These are phyloP conservation scores for Russula sp. DNA, from an alignment of 768 basidiomycete genomes.

Conservation along the genomic window DNA sequence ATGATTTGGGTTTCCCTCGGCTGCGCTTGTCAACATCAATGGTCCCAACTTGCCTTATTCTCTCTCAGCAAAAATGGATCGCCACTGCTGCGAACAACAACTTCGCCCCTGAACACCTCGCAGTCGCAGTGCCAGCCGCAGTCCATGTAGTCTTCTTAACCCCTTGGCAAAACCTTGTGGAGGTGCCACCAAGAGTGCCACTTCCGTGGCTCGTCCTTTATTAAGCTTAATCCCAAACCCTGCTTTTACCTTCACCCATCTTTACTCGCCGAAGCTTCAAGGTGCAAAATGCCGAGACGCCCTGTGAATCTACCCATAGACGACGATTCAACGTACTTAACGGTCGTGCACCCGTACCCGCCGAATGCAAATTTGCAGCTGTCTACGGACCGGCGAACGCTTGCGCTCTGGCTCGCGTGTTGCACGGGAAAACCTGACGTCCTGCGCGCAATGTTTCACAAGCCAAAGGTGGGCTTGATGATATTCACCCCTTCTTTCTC, in stretches of 20 bases:
- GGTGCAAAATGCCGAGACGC: background rate
- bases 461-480: conserved; percentile 41
- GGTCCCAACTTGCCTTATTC: too few species aligned
- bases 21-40: too few species aligned
- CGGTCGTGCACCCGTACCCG: conserved; percentile 46
- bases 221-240: background rate
- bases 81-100: too few species aligned
- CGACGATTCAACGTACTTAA: conserved; percentile 45
- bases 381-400: conserved; percentile 38
- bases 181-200: too few species aligned
- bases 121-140: too few species aligned
- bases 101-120: too few species aligned
- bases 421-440: conserved; percentile 37
- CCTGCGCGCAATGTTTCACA: conserved; percentile 45
- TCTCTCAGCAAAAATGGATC: too few species aligned
- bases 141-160: too few species aligned
- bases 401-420: conserved; percentile 46
- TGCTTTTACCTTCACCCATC: background rate
- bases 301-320: conserved; percentile 28
- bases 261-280: background rate
- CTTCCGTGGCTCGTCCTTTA: background rate
- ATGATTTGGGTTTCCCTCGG: too few species aligned
- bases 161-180: too few species aligned
- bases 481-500: background rate
- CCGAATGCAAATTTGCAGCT: conserved; percentile 44